phyloP scores from a whole-genome alignment of 371 early-diverging fungal species.

The Mucor irregularis region DNA sequence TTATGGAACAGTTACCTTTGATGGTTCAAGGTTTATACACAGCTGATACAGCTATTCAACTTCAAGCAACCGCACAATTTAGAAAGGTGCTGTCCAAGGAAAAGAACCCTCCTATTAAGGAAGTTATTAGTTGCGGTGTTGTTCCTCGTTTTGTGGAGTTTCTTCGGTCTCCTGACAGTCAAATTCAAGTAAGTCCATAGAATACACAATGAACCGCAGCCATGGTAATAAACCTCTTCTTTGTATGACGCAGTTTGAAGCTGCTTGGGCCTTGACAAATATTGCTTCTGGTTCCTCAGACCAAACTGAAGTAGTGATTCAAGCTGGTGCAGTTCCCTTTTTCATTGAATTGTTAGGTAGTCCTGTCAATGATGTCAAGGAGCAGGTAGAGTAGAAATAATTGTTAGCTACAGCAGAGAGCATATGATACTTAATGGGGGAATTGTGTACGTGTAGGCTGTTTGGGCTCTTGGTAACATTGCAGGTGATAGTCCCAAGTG shows the following conservation, averaged over 20 bases:
- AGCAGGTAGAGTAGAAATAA: conserved; percentile 69
- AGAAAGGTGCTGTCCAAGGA: conserved; percentile 97
- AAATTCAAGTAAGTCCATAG: conserved; percentile 90
- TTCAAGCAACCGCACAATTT: conserved; percentile 86
- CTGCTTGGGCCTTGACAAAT: conserved; percentile 99
- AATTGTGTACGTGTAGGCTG: conserved; percentile 77
- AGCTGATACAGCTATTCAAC: conserved; percentile 72
- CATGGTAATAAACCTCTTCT: neutral
- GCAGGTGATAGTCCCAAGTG: conserved; percentile 97
- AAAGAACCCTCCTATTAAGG: conserved; percentile 97
- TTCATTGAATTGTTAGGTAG: conserved; percentile 92
- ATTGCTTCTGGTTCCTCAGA: conserved; percentile 98
- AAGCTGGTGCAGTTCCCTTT: conserved; percentile 89
- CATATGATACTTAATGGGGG: too few species aligned
- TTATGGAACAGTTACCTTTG: conserved; percentile 61
- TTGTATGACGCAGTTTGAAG: conserved; percentile 83
- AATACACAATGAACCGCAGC: neutral
- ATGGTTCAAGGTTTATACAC: conserved; percentile 81
- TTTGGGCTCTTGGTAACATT: conserved; percentile 99
- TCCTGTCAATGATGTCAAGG: conserved; percentile 87
- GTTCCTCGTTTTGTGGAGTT: conserved; percentile 97
- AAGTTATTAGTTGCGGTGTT: conserved; percentile 94
- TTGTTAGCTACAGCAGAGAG: too few species aligned
- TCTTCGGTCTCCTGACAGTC: conserved; percentile 69
- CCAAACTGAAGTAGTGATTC: conserved; percentile 95